Evolutionary conservation across 179 eudicot genomes (phyloP).

Genomic region (Amaranthus tricolor): DNA sequence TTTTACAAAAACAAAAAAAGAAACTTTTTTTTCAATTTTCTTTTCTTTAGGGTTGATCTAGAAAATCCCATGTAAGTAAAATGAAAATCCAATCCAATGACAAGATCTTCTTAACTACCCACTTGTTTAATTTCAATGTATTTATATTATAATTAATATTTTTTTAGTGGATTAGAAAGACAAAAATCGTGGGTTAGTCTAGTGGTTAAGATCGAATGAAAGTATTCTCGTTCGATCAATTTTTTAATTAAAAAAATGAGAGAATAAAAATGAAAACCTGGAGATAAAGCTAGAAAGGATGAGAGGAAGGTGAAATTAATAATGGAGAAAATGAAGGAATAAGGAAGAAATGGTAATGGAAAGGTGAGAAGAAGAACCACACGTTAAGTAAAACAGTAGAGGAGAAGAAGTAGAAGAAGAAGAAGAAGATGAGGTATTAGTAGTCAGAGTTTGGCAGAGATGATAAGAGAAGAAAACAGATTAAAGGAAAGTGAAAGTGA

Average conservation of each 20-base stretch:
- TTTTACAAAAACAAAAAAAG: background rate
- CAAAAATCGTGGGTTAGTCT: too few relatives aligned
- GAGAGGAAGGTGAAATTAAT: background rate
- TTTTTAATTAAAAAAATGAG: too few relatives aligned
- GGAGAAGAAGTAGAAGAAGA: background rate
- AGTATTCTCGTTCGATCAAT: too few relatives aligned
- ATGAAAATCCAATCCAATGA: too few relatives aligned
- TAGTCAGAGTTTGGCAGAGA: slow-evolving; percentile 1
- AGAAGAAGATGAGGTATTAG: background rate
- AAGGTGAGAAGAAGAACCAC: slow-evolving; percentile 9
- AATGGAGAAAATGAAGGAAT: background rate
- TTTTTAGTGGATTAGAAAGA: too few relatives aligned
- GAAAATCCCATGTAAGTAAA: too few relatives aligned
- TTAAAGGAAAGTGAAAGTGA: background rate
- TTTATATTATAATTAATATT: too few relatives aligned
- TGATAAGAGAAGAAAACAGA: background rate
- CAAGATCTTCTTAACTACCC: too few relatives aligned
- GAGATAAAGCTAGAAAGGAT: background rate
- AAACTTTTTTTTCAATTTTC: background rate
- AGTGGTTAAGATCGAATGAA: too few relatives aligned
- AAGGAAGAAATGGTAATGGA: background rate
- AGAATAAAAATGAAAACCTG: background rate
- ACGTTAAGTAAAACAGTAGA: slow-evolving; percentile 18
- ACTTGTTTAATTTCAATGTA: too few relatives aligned
- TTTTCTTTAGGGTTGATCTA: background rate